A percentile compares a stretch with the other conserved stretches of the same genome.
Evolutionary conservation across 768 basidiomycete species (phyloP).

Genomic region (Gelatoporia subvermispora): DNA sequence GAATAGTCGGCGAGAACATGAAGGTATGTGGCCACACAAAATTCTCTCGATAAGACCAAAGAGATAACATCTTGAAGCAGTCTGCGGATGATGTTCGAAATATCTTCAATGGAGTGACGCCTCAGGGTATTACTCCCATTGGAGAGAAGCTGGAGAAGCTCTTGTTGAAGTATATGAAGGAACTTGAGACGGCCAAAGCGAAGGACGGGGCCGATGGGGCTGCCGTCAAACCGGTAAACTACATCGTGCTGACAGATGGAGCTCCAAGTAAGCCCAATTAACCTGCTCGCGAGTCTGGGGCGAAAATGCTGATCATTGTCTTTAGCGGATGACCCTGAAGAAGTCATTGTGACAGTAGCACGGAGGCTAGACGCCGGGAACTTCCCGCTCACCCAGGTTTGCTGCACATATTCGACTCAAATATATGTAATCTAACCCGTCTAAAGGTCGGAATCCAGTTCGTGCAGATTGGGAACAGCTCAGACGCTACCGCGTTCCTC

Average conservation of each 20-base stretch:
- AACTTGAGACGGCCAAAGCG: conserved; percentile 28
- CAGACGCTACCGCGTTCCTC: conserved; percentile 37
- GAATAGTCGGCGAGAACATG: conserved; percentile 28
- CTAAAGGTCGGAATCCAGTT: conserved; percentile 63
- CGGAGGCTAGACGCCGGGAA: conserved; percentile 46
- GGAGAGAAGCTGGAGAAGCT: conserved; percentile 36
- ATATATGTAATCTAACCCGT: background rate
- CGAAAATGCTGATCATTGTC: background rate
- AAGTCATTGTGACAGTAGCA: conserved; percentile 43
- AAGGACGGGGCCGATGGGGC: conserved; percentile 22
- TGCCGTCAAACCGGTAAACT: conserved; percentile 51
- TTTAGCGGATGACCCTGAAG: conserved; percentile 47
- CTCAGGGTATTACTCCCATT: conserved; percentile 42
- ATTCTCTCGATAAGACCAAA: background rate
- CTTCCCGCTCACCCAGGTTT: conserved; percentile 52
- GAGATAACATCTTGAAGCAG: conserved; percentile 22
- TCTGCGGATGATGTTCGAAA: conserved; percentile 30
- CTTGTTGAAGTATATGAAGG: conserved; percentile 32
- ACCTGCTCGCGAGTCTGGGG: background rate
- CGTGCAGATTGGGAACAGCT: conserved; percentile 59
- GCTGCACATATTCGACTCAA: conserved; percentile 2
- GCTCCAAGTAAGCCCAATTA: conserved; percentile 42
- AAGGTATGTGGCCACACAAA: conserved; percentile 26
- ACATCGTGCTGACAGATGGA: conserved; percentile 63
- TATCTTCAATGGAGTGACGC: conserved; percentile 41